These are phyloP conservation scores for Uronychia binucleata DNA, from an alignment of 73 alveolate genomes.

Conservation along the genomic window DNA sequence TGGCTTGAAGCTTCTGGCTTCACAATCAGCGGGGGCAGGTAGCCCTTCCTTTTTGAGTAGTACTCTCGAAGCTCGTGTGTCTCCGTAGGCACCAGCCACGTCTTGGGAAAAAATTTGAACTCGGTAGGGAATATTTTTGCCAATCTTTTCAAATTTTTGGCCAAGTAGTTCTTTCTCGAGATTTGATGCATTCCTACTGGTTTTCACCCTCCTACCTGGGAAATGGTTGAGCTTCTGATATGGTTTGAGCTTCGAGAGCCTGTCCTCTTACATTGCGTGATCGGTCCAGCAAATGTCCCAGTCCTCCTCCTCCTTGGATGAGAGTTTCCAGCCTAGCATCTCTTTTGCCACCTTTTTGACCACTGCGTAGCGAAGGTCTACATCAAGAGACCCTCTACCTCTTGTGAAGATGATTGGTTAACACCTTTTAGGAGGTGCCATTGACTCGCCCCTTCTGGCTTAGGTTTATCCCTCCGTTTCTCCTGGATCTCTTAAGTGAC, in stretches of 20 bases:
- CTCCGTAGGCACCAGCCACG: slow-evolving; percentile 84
- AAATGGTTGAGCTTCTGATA: slow-evolving; percentile 81
- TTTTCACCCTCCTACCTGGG: slow-evolving; percentile 61
- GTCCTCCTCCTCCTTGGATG: slow-evolving; percentile 39
- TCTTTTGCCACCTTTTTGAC: slow-evolving; percentile 40
- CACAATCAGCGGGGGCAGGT: slow-evolving; percentile 35
- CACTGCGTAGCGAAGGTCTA: slow-evolving; percentile 51
- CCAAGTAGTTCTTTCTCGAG: slow-evolving; percentile 81
- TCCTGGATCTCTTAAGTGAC: no score
- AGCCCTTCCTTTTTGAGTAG: slow-evolving; percentile 15
- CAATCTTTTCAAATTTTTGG: slow-evolving; percentile 65
- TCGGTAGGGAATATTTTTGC: slow-evolving; percentile 71
- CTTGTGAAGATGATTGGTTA: not conserved
- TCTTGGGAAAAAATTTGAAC: slow-evolving; percentile 72
- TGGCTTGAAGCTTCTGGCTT: slow-evolving; percentile 69
- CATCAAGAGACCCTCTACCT: not conserved
- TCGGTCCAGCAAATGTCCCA: slow-evolving; percentile 73
- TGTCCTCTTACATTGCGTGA: slow-evolving; percentile 43
- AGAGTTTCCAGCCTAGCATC: slow-evolving; percentile 48
- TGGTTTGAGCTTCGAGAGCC: slow-evolving; percentile 59
- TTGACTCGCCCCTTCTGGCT: no score
- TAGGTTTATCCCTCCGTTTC: no score
- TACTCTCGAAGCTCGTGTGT: slow-evolving; percentile 58
- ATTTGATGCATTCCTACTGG: slow-evolving; percentile 63
- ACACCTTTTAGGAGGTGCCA: not conserved